Evolutionary conservation across 176 grass and related monocot genomes (phyloP).

Genomic region (Phoenix roebelenii): DNA sequence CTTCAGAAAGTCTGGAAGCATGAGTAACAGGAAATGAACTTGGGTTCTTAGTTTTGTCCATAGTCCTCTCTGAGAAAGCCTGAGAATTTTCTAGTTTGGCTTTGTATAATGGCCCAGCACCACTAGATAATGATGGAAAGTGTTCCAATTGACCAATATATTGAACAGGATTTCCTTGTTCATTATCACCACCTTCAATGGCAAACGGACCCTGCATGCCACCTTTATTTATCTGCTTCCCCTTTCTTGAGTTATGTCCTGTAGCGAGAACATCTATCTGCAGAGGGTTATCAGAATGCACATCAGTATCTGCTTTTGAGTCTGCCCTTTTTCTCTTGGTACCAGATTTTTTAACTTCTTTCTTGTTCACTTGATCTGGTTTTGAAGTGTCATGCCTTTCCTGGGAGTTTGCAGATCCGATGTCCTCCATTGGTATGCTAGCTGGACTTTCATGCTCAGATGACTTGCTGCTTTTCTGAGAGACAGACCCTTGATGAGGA

Average conservation of each 20-base stretch:
- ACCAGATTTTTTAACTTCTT: slow-evolving; percentile 26
- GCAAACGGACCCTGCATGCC: slow-evolving; percentile 39
- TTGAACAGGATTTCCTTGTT: slow-evolving; percentile 51
- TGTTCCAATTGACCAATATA: slow-evolving; percentile 24
- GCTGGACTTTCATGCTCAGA: slow-evolving; percentile 64
- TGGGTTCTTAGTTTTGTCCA: slow-evolving; percentile 39
- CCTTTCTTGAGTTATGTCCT: slow-evolving; percentile 60
- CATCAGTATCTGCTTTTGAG: slow-evolving; percentile 45
- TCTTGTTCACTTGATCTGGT: slow-evolving; percentile 73
- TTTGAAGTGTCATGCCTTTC: slow-evolving; percentile 57
- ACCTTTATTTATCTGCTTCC: slow-evolving; percentile 53
- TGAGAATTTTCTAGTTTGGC: slow-evolving; percentile 33
- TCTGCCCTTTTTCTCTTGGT: slow-evolving; percentile 85
- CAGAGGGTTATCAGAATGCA: slow-evolving; percentile 56
- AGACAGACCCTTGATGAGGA: slow-evolving; percentile 60
- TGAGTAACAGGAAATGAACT: slow-evolving; percentile 42
- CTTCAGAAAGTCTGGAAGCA: slow-evolving; percentile 44
- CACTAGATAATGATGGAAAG: slow-evolving; percentile 35
- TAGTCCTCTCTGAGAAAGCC: slow-evolving; percentile 41
- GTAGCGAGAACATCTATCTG: slow-evolving; percentile 54
- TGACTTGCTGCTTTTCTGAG: slow-evolving; percentile 59
- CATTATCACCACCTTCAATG: slow-evolving; percentile 33
- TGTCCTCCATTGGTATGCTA: slow-evolving; percentile 73
- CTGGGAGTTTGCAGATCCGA: slow-evolving; percentile 79
- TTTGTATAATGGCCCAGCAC: slow-evolving; percentile 37